phyloP scores from a whole-genome alignment of 2,329 filamentous ascomycete species.

The Plectosphaerella plurivora region DNA sequence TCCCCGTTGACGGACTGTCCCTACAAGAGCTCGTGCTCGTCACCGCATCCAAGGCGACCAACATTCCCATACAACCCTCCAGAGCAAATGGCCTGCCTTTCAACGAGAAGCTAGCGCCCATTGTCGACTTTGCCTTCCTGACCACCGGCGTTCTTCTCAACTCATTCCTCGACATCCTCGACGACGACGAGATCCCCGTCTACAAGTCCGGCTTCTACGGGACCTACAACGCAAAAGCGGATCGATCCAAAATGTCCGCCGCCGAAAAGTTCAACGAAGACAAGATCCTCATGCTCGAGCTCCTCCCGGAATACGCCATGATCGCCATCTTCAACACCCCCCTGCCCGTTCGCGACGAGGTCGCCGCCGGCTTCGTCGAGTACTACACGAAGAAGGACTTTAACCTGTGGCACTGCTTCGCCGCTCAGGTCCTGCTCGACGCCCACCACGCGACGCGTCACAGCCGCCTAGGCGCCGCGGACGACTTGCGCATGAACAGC shows the following conservation, averaged over 20 bases:
- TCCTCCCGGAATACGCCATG: constrained; percentile 14
- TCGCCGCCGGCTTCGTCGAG: constrained; percentile 20
- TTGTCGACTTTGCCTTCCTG: constrained; percentile 18
- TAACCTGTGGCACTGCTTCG: constrained; percentile 22
- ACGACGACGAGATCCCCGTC: constrained; percentile 11
- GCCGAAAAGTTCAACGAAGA: constrained; percentile 27
- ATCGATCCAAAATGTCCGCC: constrained; percentile 20
- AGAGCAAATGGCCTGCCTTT: constrained; percentile 15
- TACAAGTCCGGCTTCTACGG: constrained; percentile 19
- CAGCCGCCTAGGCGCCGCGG: constrained; percentile 5
- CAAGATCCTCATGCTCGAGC: constrained; percentile 22
- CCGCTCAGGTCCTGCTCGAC: constrained; percentile 25
- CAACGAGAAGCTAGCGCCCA: constrained; percentile 18
- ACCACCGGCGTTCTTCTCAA: constrained; percentile 14
- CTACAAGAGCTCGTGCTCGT: too few species aligned
- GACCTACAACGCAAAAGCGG: constrained; percentile 20
- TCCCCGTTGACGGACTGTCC: too few species aligned
- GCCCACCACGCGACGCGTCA: constrained; percentile 25
- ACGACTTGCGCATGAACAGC: too few species aligned
- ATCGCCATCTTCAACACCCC: constrained; percentile 6
- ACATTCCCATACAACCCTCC: too few species aligned
- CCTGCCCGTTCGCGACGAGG: constrained; percentile 20
- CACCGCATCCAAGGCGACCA: too few species aligned
- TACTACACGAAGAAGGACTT: constrained; percentile 20
- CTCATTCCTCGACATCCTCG: constrained; percentile 16